These are phyloP conservation scores for Postia placenta DNA, from an alignment of 768 basidiomycete species.

Conservation along the genomic window DNA sequence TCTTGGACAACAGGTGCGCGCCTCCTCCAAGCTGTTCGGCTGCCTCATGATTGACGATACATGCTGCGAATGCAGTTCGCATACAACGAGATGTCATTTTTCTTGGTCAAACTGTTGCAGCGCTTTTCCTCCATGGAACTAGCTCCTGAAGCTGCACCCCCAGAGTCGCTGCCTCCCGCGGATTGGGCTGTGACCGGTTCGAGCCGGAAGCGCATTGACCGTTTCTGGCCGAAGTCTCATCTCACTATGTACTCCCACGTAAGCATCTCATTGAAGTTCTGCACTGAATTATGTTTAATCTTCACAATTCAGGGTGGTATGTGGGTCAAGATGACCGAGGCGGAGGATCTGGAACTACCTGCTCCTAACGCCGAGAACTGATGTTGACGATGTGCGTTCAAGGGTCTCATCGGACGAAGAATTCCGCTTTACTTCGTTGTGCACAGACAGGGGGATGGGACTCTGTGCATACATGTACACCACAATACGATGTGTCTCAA, in stretches of 20 bases:
- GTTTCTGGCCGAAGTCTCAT: slow-evolving; percentile 32
- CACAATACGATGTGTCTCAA: too few relatives aligned
- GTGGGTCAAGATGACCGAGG: slow-evolving; percentile 23
- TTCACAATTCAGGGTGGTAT: slow-evolving; percentile 18
- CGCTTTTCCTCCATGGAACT: slow-evolving; percentile 37
- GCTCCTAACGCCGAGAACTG: too few relatives aligned
- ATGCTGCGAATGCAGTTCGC: slow-evolving; percentile 33
- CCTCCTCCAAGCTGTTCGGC: background rate
- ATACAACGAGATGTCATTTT: slow-evolving; percentile 51
- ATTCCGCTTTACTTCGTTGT: too few relatives aligned
- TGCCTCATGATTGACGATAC: background rate
- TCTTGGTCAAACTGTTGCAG: slow-evolving; percentile 47
- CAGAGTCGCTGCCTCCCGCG: slow-evolving; percentile 23
- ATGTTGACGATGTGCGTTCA: too few relatives aligned
- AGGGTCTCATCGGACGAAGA: too few relatives aligned
- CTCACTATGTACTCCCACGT: slow-evolving; percentile 34
- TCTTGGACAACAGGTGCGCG: slow-evolving; percentile 39
- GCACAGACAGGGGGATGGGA: too few relatives aligned
- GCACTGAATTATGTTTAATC: background rate
- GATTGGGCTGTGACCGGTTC: slow-evolving; percentile 26
- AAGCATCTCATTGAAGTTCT: slow-evolving; percentile 13
- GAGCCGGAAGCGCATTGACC: slow-evolving; percentile 35
- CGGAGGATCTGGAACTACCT: too few relatives aligned
- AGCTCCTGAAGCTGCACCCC: slow-evolving; percentile 29
- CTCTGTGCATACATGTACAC: too few relatives aligned